These are phyloP conservation scores for Sarcomyxa edulis DNA, from an alignment of 768 basidiomycete genomes.

Conservation along the genomic window DNA sequence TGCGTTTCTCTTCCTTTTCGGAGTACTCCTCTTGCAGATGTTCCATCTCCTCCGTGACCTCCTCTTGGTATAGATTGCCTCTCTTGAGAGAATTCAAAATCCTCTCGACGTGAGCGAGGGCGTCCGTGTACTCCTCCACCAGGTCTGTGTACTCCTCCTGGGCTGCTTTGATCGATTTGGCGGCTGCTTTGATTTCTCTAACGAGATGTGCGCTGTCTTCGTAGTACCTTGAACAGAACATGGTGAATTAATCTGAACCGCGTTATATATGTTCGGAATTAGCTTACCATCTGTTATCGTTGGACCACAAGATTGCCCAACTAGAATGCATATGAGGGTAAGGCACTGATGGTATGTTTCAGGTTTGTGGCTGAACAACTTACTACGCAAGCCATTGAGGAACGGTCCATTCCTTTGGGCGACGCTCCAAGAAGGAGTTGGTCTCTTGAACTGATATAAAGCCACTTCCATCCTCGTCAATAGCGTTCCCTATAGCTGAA, in stretches of 20 bases:
- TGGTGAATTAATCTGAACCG: not conserved
- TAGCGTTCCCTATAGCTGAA: constrained; percentile 13
- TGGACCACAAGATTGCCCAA: constrained; percentile 5
- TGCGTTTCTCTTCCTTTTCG: constrained; percentile 1
- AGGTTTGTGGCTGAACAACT: no score
- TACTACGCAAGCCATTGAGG: constrained; percentile 7
- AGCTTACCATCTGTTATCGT: constrained; percentile 2
- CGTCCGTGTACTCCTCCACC: constrained; percentile 3
- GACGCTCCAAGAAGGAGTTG: constrained; percentile 10
- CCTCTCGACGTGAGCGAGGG: not conserved
- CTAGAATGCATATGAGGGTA: not conserved
- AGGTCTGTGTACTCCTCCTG: not conserved
- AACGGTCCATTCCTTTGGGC: constrained; percentile 5
- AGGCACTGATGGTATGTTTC: no score
- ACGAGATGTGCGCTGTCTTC: constrained; percentile 2
- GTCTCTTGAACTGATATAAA: constrained; percentile 15
- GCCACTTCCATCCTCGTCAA: constrained; percentile 16
- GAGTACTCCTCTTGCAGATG: not conserved
- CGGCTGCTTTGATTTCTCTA: not conserved
- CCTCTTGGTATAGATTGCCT: no score
- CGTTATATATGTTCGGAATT: not conserved
- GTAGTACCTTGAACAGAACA: constrained; percentile 1
- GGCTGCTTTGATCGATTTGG: not conserved
- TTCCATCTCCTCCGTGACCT: no score
- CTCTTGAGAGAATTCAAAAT: constrained; percentile 1